phyloP scores from a whole-genome alignment of 768 basidiomycete genomes.

The Amanita jacksonii region DNA sequence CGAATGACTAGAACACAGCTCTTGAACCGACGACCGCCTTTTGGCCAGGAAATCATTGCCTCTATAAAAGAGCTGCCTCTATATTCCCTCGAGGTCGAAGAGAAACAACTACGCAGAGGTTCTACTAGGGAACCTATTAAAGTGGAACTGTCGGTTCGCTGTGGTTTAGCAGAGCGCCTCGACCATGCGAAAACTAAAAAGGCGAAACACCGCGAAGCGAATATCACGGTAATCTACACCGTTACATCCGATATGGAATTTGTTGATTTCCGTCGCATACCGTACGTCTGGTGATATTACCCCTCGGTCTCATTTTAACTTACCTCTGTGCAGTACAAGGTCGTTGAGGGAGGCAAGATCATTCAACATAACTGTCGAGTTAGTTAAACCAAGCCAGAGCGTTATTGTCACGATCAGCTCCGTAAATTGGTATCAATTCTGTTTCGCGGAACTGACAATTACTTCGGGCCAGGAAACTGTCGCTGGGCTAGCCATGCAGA shows the following conservation, averaged over 20 bases:
- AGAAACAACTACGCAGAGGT: constrained; percentile 33
- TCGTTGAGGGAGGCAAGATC: constrained; percentile 47
- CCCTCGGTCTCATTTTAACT: background rate
- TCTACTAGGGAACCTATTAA: constrained; percentile 45
- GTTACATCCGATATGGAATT: constrained; percentile 67
- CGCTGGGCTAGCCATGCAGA: constrained; percentile 51
- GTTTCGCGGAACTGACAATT: background rate
- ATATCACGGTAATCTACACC: constrained; percentile 66
- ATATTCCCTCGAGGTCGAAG: constrained; percentile 45
- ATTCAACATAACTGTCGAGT: constrained; percentile 47
- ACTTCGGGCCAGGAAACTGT: constrained; percentile 48
- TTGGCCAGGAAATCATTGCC: constrained; percentile 60
- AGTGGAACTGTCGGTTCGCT: constrained; percentile 47
- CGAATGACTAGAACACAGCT: constrained; percentile 32
- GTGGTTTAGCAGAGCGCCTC: constrained; percentile 34
- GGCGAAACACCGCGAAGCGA: constrained; percentile 31
- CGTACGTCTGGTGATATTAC: constrained; percentile 31
- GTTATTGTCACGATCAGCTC: constrained; percentile 52
- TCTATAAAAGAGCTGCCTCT: constrained; percentile 55
- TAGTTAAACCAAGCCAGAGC: constrained; percentile 71
- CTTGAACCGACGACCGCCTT: constrained; percentile 64
- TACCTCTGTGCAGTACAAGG: constrained; percentile 44
- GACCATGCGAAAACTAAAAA: constrained; percentile 25
- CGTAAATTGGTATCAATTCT: constrained; percentile 28
- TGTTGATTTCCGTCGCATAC: constrained; percentile 72